A percentile compares a stretch with the other conserved stretches of the same genome.
phyloP scores from a whole-genome alignment of 2,329 filamentous ascomycete genomes.

The Dryadomyces quercus-mongolicae region DNA sequence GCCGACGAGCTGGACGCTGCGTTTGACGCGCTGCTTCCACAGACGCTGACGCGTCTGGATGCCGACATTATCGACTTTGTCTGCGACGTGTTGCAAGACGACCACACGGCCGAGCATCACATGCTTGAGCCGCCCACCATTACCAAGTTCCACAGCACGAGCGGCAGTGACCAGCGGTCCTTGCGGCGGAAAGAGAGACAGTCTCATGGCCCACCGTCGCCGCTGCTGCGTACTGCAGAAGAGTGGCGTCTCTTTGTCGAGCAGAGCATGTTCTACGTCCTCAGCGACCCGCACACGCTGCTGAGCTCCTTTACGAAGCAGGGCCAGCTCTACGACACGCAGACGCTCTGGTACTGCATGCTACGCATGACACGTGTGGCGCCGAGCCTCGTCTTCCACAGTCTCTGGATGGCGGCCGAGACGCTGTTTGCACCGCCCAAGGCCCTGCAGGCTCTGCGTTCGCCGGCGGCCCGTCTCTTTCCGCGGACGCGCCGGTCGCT shows the following conservation, averaged over 20 bases:
- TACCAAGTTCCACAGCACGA: conserved; percentile 16
- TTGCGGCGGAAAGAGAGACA: conserved; percentile 22
- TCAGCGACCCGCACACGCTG: conserved; percentile 43
- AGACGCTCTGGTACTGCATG: conserved; percentile 52
- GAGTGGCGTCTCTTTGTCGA: conserved; percentile 51
- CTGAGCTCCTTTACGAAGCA: conserved; percentile 44
- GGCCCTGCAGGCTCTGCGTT: conserved; percentile 26
- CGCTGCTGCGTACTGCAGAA: conserved; percentile 14
- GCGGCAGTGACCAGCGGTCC: conserved; percentile 16
- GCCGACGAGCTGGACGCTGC: conserved; percentile 14
- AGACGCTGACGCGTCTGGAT: conserved; percentile 41
- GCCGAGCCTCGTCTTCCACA: conserved; percentile 48
- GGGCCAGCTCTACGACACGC: conserved; percentile 43
- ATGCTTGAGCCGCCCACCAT: conserved; percentile 29
- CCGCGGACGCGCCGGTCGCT: conserved; percentile 23
- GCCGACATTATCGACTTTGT: conserved; percentile 46
- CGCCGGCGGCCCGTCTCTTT: conserved; percentile 25
- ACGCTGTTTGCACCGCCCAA: conserved; percentile 45
- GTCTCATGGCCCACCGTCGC: conserved; percentile 3
- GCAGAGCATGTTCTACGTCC: conserved; percentile 51
- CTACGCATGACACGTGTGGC: conserved; percentile 44
- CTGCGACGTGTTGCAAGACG: conserved; percentile 46
- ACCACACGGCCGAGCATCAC: conserved; percentile 38
- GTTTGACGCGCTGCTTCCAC: conserved; percentile 34
- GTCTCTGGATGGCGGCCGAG: conserved; percentile 49